Conservation (phyloP, 306 rosid genomes). For the Elaeagnus macrophylla region DNA sequence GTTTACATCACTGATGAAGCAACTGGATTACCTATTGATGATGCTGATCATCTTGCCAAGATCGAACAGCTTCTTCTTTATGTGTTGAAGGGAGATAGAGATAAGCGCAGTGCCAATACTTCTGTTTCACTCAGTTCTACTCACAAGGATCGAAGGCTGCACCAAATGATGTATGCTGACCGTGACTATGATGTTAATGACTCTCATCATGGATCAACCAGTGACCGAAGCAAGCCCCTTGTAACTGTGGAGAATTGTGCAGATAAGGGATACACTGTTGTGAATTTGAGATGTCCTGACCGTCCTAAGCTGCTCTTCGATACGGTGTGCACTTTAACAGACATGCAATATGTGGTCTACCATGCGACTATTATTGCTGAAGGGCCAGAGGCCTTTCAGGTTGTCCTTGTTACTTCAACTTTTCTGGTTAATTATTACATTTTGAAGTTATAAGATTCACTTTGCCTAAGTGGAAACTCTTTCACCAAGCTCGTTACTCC, state of each 20-base stretch:
- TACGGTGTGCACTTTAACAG: constrained; percentile 81
- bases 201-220: constrained; percentile 34
- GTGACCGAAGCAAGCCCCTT: constrained; percentile 46
- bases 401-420: constrained; percentile 19
- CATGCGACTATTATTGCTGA: constrained; percentile 86
- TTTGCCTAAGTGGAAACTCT: neutral
- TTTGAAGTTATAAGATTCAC: neutral
- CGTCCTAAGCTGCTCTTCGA: constrained; percentile 83
- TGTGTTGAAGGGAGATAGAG: constrained; percentile 78
- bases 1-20: constrained; percentile 67
- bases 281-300: constrained; percentile 83
- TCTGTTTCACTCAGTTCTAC: constrained; percentile 88
- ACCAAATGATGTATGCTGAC: constrained; percentile 96
- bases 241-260: constrained; percentile 65
- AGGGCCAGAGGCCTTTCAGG: constrained; percentile 96
- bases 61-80: constrained; percentile 66
- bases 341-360: constrained; percentile 92
- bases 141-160: constrained; percentile 94
- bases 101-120: constrained; percentile 74
- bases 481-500: neutral
- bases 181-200: constrained; percentile 68
- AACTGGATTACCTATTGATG: constrained; percentile 48
- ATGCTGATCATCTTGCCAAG: constrained; percentile 51
- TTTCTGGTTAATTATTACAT: neutral
- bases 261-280: constrained; percentile 90